Conservation (phyloP, 2,329 filamentous ascomycete genomes). For the Periconia macrospinosa region DNA sequence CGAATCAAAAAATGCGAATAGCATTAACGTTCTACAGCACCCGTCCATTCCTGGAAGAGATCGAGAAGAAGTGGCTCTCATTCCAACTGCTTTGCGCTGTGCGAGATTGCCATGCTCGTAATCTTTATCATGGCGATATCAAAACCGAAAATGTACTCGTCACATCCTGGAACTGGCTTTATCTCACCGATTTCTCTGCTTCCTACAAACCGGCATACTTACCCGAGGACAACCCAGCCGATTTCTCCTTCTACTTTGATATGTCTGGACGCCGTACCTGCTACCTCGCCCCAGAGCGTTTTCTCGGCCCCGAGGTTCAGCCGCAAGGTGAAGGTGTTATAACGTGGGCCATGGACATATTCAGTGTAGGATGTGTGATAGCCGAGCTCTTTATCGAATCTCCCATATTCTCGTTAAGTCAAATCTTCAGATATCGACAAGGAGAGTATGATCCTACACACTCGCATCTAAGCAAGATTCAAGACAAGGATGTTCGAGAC, state of each 20-base stretch:
- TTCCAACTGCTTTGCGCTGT: slow-evolving; percentile 93
- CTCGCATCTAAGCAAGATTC: slow-evolving; percentile 80
- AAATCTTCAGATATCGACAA: slow-evolving; percentile 90
- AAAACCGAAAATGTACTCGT: slow-evolving; percentile 97
- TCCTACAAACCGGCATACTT: slow-evolving; percentile 92
- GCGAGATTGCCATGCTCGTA: slow-evolving; percentile 84
- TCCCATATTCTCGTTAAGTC: slow-evolving; percentile 95
- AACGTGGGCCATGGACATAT: slow-evolving; percentile 97
- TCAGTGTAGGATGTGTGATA: slow-evolving; percentile 95
- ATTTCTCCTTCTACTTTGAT: slow-evolving; percentile 98
- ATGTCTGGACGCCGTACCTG: slow-evolving; percentile 88
- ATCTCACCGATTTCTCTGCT: slow-evolving; percentile 95
- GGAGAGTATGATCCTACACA: slow-evolving; percentile 89
- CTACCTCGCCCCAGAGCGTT: slow-evolving; percentile 92
- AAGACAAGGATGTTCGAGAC: slow-evolving; percentile 82
- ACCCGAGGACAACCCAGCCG: slow-evolving; percentile 93
- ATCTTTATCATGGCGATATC: slow-evolving; percentile 96
- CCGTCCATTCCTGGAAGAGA: slow-evolving; percentile 91
- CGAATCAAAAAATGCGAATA: not conserved
- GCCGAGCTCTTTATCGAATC: slow-evolving; percentile 94
- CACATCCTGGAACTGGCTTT: slow-evolving; percentile 99
- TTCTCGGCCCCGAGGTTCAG: slow-evolving; percentile 71
- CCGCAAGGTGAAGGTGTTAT: slow-evolving; percentile 64
- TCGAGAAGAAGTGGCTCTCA: slow-evolving; percentile 98
- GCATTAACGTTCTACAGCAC: slow-evolving; percentile 59